Base-by-base conservation (phyloP, 371 early-diverging fungal species). In the Parasitella parasitica region DNA sequence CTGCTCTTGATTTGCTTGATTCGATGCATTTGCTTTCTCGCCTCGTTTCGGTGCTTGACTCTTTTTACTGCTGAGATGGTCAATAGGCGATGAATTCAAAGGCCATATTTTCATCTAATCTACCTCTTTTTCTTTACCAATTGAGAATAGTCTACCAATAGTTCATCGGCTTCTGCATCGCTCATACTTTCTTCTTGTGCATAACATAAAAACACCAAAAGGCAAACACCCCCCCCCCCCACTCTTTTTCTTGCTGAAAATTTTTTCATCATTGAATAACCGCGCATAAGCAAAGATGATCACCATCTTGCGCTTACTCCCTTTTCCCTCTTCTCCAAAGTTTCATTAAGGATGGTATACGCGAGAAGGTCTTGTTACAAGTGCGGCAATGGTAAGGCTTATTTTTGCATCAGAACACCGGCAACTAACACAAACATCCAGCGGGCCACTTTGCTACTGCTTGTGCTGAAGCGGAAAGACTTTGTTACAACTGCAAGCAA, bases 401-500 rank as follows among this genome's bases (percentile, higher is more conserved):
- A n/a, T n/a, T n/a, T n/a, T n/a, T n/a, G n/a, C n/a, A n/a, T n/a
- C n/a, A n/a, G n/a, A n/a, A n/a, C n/a, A n/a, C n/a, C n/a, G n/a
- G n/a, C n/a, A n/a, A n/a, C n/a, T n/a, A n/a, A n/a, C n/a, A n/a
- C n/a, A n/a, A n/a, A n/a, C n/a, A n/a, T n/a, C 20, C 58, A 84
- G 85, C 71, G 54, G 83, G 83, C 22, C 85, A 84, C 56, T 75
- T 72, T 66, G 85, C 82, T 18, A 76, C 63, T 46, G 73, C 60
- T 38, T 84, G 85, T 57, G 71, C 80, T 4, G 81, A 79, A 53
- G 61, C 77, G 22, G 83, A 84, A 50, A 76, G 76, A 56, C 78
- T 84, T 46, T 84, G 85, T 59, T 84, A 82, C 61, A 84, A 84
- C 70, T 84, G 85, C 60, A 86, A 85, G 63, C 80, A 81, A 50